phyloP scores from a whole-genome alignment of 1,284 basidiomycete species.

The Naganishia cerealis region DNA sequence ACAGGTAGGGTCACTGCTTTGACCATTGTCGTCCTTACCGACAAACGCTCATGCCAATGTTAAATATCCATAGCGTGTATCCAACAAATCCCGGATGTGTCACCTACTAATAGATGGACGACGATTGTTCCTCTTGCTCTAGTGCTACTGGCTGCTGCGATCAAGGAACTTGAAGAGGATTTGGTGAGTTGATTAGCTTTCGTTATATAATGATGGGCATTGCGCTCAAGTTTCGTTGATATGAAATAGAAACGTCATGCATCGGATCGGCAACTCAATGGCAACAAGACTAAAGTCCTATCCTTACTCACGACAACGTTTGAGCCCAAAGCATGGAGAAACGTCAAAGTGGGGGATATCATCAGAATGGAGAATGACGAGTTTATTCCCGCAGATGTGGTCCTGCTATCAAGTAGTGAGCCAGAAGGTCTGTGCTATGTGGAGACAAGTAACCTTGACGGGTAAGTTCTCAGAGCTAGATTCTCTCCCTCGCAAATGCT shows the following conservation, averaged over 20 bases:
- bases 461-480: constrained; percentile 60
- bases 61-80: constrained; percentile 66
- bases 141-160: constrained; percentile 90
- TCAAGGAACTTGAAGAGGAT: constrained; percentile 96
- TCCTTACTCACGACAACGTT: constrained; percentile 64
- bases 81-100: constrained; percentile 96
- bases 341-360: constrained; percentile 87
- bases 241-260: constrained; percentile 76
- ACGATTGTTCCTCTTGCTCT: constrained; percentile 89
- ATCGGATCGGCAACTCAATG: constrained; percentile 88
- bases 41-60: not conserved
- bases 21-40: not conserved
- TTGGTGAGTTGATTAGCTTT: constrained; percentile 54
- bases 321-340: constrained; percentile 77
- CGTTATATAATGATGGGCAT: not conserved
- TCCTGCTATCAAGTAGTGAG: constrained; percentile 85
- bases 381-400: constrained; percentile 92
- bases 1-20: constrained; percentile 58
- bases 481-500: not conserved
- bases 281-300: constrained; percentile 77
- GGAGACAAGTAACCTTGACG: constrained; percentile 95
- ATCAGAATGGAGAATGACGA: constrained; percentile 86
- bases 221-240: not conserved
- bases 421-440: constrained; percentile 97
- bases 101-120: constrained; percentile 91